Evolutionary conservation across 2,329 filamentous ascomycete genomes (phyloP).

Genomic region (Monilinia laxa): DNA sequence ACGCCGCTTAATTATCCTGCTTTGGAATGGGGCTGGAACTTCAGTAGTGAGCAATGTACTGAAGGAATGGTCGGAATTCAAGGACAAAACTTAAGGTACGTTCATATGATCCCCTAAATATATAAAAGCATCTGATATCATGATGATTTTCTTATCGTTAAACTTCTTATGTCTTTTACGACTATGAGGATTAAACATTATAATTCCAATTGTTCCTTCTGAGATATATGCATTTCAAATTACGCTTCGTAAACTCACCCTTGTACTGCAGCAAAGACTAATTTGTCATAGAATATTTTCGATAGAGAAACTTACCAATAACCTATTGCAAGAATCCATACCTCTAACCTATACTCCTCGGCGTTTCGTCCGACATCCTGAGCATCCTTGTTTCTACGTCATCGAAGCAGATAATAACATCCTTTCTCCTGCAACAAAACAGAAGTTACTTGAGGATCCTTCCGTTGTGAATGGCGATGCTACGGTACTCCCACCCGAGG

Average conservation of each 20-base stretch:
- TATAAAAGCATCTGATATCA: constrained; percentile 29
- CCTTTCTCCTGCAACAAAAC: constrained; percentile 73
- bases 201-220: constrained; percentile 97
- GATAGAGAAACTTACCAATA: constrained; percentile 81
- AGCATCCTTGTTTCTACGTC: constrained; percentile 86
- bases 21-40: constrained; percentile 93
- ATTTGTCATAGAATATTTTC: constrained; percentile 74
- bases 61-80: constrained; percentile 95
- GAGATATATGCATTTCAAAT: constrained; percentile 50
- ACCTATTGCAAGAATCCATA: constrained; percentile 82
- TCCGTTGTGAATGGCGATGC: constrained; percentile 69
- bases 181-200: constrained; percentile 55
- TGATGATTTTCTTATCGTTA: constrained; percentile 48
- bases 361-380: constrained; percentile 82
- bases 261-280: constrained; percentile 34
- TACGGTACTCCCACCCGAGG: constrained; percentile 68
- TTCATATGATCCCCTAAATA: constrained; percentile 33
- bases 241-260: constrained; percentile 10
- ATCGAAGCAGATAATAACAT: constrained; percentile 94
- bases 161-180: constrained; percentile 40
- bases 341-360: constrained; percentile 88
- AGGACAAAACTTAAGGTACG: constrained; percentile 81
- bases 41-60: constrained; percentile 89
- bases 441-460: constrained; percentile 72
- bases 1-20: constrained; percentile 87